Evolutionary conservation across 371 early-diverging fungal genomes (phyloP).

Genomic region (Catenaria anguillulae): DNA sequence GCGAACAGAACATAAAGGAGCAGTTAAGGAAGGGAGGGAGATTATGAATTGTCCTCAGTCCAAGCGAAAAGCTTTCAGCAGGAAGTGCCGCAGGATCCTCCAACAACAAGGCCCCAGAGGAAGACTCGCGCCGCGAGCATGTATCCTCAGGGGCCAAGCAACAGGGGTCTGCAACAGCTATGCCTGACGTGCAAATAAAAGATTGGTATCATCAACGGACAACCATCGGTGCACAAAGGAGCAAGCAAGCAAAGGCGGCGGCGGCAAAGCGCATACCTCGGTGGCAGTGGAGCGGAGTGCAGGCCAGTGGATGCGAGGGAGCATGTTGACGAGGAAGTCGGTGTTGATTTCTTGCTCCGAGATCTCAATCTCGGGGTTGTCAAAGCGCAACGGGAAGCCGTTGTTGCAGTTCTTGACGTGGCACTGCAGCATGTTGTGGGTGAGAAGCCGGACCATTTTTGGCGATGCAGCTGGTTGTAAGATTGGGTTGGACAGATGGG

Average conservation of each 20-base stretch:
- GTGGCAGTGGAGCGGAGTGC: constrained; percentile 33
- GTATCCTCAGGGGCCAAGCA: too few relatives aligned
- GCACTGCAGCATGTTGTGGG: constrained; percentile 97
- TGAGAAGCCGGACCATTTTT: constrained; percentile 60
- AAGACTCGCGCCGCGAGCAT: too few relatives aligned
- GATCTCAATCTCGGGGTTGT: constrained; percentile 65
- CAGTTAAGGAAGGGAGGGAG: too few relatives aligned
- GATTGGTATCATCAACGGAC: background rate
- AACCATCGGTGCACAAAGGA: too few relatives aligned
- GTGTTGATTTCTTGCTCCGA: constrained; percentile 72
- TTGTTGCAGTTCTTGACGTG: constrained; percentile 84
- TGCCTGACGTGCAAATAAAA: constrained; percentile 8
- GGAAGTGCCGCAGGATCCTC: too few relatives aligned
- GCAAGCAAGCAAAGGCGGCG: too few relatives aligned
- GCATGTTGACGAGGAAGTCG: constrained; percentile 65
- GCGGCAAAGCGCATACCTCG: constrained; percentile 30
- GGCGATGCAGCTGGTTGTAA: background rate
- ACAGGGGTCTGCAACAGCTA: too few relatives aligned
- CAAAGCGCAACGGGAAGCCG: constrained; percentile 77
- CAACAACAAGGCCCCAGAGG: too few relatives aligned
- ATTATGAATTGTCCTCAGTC: too few relatives aligned
- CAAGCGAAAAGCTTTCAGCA: too few relatives aligned
- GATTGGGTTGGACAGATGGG: too few relatives aligned
- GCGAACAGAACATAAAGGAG: constrained; percentile 7
- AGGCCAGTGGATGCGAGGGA: constrained; percentile 69